Evolutionary conservation across 805 yeast species (phyloP).

Genomic region (Candida montana): DNA sequence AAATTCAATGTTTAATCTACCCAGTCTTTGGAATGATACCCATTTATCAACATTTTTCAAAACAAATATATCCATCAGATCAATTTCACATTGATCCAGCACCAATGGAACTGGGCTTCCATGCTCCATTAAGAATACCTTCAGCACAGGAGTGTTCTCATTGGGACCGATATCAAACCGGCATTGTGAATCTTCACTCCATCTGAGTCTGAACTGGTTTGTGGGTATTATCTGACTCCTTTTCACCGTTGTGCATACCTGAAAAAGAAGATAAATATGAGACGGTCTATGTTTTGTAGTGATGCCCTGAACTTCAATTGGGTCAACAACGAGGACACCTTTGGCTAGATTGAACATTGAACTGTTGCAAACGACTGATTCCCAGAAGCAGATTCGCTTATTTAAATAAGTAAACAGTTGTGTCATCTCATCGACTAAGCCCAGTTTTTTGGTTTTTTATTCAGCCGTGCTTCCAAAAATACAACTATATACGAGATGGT

Average conservation of each 20-base stretch:
- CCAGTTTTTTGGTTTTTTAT: not conserved
- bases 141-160: slow-evolving; percentile 8
- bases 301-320: slow-evolving; percentile 19
- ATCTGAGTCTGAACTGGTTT: not conserved
- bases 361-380: too few species aligned
- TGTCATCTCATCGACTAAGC: not conserved
- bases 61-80: slow-evolving; percentile 14
- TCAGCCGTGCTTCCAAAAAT: too few species aligned
- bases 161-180: slow-evolving; percentile 20
- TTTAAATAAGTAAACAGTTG: not conserved
- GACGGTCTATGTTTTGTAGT: not conserved
- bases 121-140: slow-evolving; percentile 17
- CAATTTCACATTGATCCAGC: slow-evolving; percentile 15
- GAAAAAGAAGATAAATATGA: slow-evolving; percentile 19
- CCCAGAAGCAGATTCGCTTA: too few species aligned
- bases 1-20: slow-evolving; percentile 19
- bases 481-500: too few species aligned
- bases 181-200: slow-evolving; percentile 23
- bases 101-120: slow-evolving; percentile 11
- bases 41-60: slow-evolving; percentile 12
- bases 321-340: slow-evolving; percentile 23
- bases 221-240: slow-evolving; percentile 11
- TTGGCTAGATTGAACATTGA: slow-evolving; percentile 14
- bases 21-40: slow-evolving; percentile 12
- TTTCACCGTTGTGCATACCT: slow-evolving; percentile 15